These are phyloP conservation scores for Marasmius fiardii DNA, from an alignment of 1,284 basidiomycete species.

Conservation along the genomic window DNA sequence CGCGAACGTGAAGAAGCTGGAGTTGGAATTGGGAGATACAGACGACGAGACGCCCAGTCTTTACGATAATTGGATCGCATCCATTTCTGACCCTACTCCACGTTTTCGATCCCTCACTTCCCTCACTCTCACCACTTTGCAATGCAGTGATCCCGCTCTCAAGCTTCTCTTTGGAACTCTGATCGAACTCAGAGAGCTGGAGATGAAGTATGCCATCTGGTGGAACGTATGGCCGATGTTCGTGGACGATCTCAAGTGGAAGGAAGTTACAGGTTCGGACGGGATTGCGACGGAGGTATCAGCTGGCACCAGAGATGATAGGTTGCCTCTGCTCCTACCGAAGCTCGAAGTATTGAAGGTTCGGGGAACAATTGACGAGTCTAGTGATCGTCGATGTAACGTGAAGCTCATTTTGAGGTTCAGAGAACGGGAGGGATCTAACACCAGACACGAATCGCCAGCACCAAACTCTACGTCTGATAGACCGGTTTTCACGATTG, in stretches of 20 bases:
- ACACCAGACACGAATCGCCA: not conserved
- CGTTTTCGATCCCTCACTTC: conserved; percentile 31
- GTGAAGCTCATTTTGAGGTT: conserved; percentile 10
- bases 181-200: conserved; percentile 34
- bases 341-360: conserved; percentile 11
- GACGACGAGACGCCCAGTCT: conserved; percentile 37
- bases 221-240: conserved; percentile 15
- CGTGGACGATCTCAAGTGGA: conserved; percentile 1
- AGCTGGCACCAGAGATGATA: not conserved
- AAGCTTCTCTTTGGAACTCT: conserved; percentile 34
- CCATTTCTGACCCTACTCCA: conserved; percentile 30
- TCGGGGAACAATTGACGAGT: not conserved
- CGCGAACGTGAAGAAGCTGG: conserved; percentile 40
- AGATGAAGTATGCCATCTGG: conserved; percentile 41
- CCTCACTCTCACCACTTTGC: conserved; percentile 42
- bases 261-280: not conserved
- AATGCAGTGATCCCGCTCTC: conserved; percentile 36
- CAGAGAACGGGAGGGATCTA: not conserved
- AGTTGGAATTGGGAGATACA: conserved; percentile 41
- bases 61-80: conserved; percentile 42
- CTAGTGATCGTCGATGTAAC: not conserved
- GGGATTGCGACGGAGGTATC: not conserved
- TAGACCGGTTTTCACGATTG: not conserved
- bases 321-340: conserved; percentile 7
- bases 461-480: not conserved